Conservation (phyloP, 1,284 basidiomycete genomes). For the Austroboletus niveus region DNA sequence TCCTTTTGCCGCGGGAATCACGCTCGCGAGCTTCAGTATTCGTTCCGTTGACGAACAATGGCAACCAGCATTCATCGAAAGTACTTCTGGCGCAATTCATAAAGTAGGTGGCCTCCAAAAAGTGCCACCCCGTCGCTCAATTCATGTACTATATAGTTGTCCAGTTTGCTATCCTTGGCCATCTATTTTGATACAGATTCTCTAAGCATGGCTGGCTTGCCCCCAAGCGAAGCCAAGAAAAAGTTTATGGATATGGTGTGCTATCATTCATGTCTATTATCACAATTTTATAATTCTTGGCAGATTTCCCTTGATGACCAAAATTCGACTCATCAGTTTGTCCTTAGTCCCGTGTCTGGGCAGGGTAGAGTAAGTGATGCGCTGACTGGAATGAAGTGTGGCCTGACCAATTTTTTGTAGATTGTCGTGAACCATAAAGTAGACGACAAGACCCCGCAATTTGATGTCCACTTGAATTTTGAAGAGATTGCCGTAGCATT, state of each 20-base stretch:
- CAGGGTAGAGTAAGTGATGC: slow-evolving; percentile 73
- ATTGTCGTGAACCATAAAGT: slow-evolving; percentile 83
- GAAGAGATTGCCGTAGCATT: slow-evolving; percentile 93
- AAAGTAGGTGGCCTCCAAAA: slow-evolving; percentile 53
- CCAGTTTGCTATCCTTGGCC: slow-evolving; percentile 84
- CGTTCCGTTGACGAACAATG: slow-evolving; percentile 92
- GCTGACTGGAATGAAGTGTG: background rate
- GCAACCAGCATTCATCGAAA: slow-evolving; percentile 95
- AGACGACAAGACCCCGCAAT: slow-evolving; percentile 75
- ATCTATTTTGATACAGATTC: slow-evolving; percentile 97
- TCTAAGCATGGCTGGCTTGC: slow-evolving; percentile 73
- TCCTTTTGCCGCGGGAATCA: slow-evolving; percentile 92
- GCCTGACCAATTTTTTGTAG: slow-evolving; percentile 37
- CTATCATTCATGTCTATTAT: background rate
- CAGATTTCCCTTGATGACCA: slow-evolving; percentile 67
- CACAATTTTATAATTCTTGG: slow-evolving; percentile 6
- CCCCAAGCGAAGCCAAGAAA: slow-evolving; percentile 67
- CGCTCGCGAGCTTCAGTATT: slow-evolving; percentile 90
- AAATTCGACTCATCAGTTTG: slow-evolving; percentile 81
- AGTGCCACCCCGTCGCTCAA: slow-evolving; percentile 7
- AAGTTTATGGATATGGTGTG: slow-evolving; percentile 77
- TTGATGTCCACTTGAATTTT: slow-evolving; percentile 89
- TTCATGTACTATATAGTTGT: slow-evolving; percentile 52
- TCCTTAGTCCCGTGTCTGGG: slow-evolving; percentile 94
- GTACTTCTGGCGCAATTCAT: slow-evolving; percentile 85